These are phyloP conservation scores for Candida qinlingensis DNA, from an alignment of 805 yeast genomes.

Conservation along the genomic window DNA sequence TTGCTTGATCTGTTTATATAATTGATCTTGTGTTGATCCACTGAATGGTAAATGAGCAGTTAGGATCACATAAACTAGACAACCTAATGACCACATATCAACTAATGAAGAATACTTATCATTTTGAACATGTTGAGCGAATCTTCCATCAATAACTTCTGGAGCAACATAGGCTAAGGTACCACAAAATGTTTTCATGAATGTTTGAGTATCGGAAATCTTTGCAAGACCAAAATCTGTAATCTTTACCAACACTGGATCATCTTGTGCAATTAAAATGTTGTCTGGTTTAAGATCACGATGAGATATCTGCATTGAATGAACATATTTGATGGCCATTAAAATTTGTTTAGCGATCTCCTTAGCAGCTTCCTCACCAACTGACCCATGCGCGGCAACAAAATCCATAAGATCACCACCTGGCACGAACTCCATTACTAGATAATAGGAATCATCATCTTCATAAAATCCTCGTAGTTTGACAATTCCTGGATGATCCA, in stretches of 20 bases:
- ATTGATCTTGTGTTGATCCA: constrained; percentile 83
- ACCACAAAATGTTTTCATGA: constrained; percentile 96
- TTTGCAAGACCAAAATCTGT: constrained; percentile 97
- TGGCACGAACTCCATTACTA: constrained; percentile 93
- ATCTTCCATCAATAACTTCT: constrained; percentile 58
- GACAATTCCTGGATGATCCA: constrained; percentile 85
- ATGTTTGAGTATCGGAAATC: constrained; percentile 74
- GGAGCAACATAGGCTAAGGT: constrained; percentile 97
- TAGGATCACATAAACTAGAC: constrained; percentile 83
- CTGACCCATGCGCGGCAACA: constrained; percentile 86
- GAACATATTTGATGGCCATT: constrained; percentile 82
- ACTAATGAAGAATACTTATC: constrained; percentile 73
- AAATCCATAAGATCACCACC: constrained; percentile 99
- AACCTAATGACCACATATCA: constrained; percentile 98
- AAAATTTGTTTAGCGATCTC: constrained; percentile 83
- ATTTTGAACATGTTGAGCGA: constrained; percentile 21
- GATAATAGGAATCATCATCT: constrained; percentile 71
- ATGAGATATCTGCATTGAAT: constrained; percentile 87
- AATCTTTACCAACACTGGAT: constrained; percentile 86
- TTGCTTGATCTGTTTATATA: constrained; percentile 66
- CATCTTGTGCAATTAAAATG: constrained; percentile 82
- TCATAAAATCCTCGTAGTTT: constrained; percentile 79
- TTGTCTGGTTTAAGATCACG: constrained; percentile 96
- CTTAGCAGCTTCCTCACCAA: constrained; percentile 85
- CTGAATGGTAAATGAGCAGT: constrained; percentile 95